Evolutionary conservation across 495 filamentous ascomycete species (phyloP).

Genomic region (Aspergillus baeticus): DNA sequence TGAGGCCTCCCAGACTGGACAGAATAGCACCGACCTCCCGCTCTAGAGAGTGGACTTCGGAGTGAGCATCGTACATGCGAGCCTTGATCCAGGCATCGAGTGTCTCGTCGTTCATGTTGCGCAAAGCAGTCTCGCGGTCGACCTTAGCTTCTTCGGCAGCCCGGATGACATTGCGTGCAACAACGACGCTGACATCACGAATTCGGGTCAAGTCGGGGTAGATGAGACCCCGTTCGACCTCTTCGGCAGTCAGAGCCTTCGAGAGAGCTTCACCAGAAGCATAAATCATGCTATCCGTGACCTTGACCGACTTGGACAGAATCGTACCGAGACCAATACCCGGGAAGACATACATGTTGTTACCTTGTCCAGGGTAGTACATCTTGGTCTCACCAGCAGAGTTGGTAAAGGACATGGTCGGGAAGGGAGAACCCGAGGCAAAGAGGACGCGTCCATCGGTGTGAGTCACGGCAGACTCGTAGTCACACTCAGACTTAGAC

Average conservation of each 20-base stretch:
- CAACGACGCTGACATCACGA: conserved; percentile 81
- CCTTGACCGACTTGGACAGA: conserved; percentile 79
- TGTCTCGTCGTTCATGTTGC: conserved; percentile 70
- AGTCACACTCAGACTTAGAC: conserved; percentile 95
- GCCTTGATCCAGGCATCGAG: conserved; percentile 77
- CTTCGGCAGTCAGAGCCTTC: conserved; percentile 72
- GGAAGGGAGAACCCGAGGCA: conserved; percentile 93
- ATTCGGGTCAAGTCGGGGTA: conserved; percentile 95
- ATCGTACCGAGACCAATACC: conserved; percentile 95
- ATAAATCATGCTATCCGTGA: conserved; percentile 95
- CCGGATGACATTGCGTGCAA: conserved; percentile 91
- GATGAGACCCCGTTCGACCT: conserved; percentile 77
- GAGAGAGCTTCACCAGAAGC: conserved; percentile 82
- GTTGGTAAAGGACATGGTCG: conserved; percentile 59
- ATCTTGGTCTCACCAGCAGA: conserved; percentile 60
- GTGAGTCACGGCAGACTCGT: conserved; percentile 83
- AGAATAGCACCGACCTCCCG: conserved; percentile 49
- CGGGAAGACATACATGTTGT: conserved; percentile 97
- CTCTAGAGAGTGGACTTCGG: conserved; percentile 58
- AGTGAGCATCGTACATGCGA: conserved; percentile 78
- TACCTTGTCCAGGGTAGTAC: conserved; percentile 87
- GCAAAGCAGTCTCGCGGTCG: conserved; percentile 73
- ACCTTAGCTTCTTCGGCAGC: conserved; percentile 77
- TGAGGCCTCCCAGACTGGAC: conserved; percentile 39
- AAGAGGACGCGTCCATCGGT: conserved; percentile 91